A percentile compares a stretch with the other conserved stretches of the same genome.
These are phyloP conservation scores for Potentilla sterilis DNA, from an alignment of 306 rosid genomes.

Conservation along the genomic window DNA sequence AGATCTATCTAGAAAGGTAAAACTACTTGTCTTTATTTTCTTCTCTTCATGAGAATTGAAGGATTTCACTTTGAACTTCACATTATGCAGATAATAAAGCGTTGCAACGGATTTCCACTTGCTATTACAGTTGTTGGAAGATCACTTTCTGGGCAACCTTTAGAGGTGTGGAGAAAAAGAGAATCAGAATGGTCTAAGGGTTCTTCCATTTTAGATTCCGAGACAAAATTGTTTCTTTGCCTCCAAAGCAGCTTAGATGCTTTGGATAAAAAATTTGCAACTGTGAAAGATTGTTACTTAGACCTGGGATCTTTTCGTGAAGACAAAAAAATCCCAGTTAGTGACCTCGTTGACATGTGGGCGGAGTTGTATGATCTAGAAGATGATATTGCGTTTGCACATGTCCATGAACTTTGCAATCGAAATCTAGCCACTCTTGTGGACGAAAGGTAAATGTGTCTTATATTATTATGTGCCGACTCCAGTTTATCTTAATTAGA, in stretches of 20 bases:
- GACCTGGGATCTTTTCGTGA: slow-evolving; percentile 60
- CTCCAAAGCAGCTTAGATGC: slow-evolving; percentile 45
- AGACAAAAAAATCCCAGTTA: slow-evolving; percentile 42
- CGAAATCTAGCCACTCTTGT: slow-evolving; percentile 35
- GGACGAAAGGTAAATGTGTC: background rate
- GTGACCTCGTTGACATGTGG: slow-evolving; percentile 55
- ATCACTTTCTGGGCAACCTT: slow-evolving; percentile 26
- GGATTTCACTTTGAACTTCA: background rate
- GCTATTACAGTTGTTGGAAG: slow-evolving; percentile 42
- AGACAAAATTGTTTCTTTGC: slow-evolving; percentile 14
- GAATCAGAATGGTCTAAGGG: slow-evolving; percentile 27
- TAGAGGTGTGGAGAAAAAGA: slow-evolving; percentile 26
- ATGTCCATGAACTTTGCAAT: slow-evolving; percentile 26
- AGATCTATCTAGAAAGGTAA: slow-evolving; percentile 39
- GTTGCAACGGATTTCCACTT: slow-evolving; percentile 48
- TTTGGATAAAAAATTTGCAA: slow-evolving; percentile 10
- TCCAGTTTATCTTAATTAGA: no score
- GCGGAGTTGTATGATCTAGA: slow-evolving; percentile 36
- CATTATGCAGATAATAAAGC: slow-evolving; percentile 44
- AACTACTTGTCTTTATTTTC: background rate
- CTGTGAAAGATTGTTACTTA: slow-evolving; percentile 38
- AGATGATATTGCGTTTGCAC: slow-evolving; percentile 37
- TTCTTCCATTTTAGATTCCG: slow-evolving; percentile 24
- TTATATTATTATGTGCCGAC: no score
- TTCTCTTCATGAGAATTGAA: no score